A percentile compares a stretch with the other conserved stretches of the same genome.
These are phyloP conservation scores for Vigna trinervia DNA, from an alignment of 306 rosid genomes.

Conservation along the genomic window DNA sequence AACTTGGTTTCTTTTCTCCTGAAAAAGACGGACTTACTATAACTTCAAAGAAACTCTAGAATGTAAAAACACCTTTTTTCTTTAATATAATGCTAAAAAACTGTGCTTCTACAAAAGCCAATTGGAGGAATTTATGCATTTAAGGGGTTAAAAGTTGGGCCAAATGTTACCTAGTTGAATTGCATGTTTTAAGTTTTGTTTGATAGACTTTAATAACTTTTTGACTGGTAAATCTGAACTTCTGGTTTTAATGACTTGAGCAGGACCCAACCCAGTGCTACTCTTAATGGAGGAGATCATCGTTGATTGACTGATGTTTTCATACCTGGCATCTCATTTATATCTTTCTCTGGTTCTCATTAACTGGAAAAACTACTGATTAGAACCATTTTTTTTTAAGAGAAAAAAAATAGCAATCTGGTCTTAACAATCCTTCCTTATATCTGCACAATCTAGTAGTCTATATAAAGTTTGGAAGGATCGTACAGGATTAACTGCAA, in stretches of 20 bases:
- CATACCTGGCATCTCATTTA: constrained; percentile 40
- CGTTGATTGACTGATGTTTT: constrained; percentile 54
- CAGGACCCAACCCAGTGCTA: constrained; percentile 64
- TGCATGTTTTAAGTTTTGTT: constrained; percentile 34
- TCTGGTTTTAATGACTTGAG: constrained; percentile 46
- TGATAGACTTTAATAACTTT: constrained; percentile 11
- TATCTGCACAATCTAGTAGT: constrained; percentile 24
- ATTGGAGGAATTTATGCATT: neutral
- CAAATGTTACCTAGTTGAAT: constrained; percentile 12
- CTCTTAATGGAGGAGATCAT: constrained; percentile 63
- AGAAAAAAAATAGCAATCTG: constrained; percentile 43
- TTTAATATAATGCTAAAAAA: neutral
- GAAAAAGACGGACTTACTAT: neutral
- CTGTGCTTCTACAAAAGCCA: neutral
- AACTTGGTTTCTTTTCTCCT: neutral
- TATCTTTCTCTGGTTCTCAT: constrained; percentile 46
- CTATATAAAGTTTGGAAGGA: constrained; percentile 45
- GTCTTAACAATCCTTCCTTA: constrained; percentile 40
- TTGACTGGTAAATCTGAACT: constrained; percentile 22
- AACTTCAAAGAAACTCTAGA: neutral
- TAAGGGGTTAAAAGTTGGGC: neutral
- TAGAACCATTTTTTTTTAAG: constrained; percentile 38
- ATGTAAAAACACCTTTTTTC: too few species aligned
- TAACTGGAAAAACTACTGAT: constrained; percentile 44
- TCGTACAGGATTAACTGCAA: constrained; percentile 45